Percentiles rank a stretch among this genome's conserved stretches.
These are phyloP conservation scores for Tetrapisispora namnaoensis DNA, from an alignment of 805 yeast species.

Conservation along the genomic window DNA sequence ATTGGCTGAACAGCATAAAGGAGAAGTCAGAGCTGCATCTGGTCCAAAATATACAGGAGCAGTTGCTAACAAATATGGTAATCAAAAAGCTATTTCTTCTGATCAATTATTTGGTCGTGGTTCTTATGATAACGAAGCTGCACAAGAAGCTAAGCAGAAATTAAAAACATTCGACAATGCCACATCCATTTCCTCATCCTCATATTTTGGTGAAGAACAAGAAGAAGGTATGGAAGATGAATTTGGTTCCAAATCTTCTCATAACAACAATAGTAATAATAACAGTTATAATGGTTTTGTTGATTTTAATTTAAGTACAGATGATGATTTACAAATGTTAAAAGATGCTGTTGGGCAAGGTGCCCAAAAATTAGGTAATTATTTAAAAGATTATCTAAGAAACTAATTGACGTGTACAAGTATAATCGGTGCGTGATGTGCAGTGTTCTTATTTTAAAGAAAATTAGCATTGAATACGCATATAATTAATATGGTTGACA, in stretches of 20 bases:
- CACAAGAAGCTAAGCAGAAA: constrained; percentile 72
- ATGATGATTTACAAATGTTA: constrained; percentile 79
- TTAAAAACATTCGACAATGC: constrained; percentile 78
- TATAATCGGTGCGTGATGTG: neutral
- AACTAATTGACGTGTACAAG: constrained; percentile 14
- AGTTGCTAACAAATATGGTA: constrained; percentile 68
- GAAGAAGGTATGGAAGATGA: constrained; percentile 21
- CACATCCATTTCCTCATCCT: constrained; percentile 80
- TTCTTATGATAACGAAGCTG: constrained; percentile 64
- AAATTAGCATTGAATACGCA: neutral
- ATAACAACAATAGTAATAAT: constrained; percentile 15
- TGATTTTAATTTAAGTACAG: constrained; percentile 63
- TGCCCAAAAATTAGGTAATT: constrained; percentile 77
- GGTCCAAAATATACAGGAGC: constrained; percentile 64
- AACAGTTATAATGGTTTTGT: constrained; percentile 42
- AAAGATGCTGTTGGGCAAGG: constrained; percentile 92
- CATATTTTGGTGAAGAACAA: constrained; percentile 85
- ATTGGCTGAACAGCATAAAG: constrained; percentile 33
- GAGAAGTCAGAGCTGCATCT: constrained; percentile 34
- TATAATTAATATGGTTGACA: neutral
- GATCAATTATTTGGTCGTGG: constrained; percentile 92
- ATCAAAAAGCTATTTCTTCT: constrained; percentile 89
- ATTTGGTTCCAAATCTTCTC: constrained; percentile 2
- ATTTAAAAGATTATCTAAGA: constrained; percentile 76
- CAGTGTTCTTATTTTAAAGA: neutral